phyloP scores from a whole-genome alignment of 1,284 basidiomycete species.

The Schizophyllum commune region DNA sequence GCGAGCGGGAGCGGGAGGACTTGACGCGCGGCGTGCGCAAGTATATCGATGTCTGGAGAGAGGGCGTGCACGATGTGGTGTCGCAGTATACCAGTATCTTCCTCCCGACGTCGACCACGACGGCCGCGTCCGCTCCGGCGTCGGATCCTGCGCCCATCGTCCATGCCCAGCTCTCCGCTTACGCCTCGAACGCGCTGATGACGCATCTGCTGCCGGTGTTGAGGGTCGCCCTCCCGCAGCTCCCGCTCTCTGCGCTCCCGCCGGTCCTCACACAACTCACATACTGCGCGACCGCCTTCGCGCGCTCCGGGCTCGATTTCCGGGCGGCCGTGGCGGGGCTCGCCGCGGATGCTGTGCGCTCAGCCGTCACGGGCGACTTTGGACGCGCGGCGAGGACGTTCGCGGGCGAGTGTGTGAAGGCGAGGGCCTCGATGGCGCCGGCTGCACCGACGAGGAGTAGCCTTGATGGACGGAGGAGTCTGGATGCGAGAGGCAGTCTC shows the following conservation, averaged over 20 bases:
- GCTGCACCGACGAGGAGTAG: neutral
- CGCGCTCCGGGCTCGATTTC: constrained; percentile 88
- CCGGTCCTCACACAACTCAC: constrained; percentile 87
- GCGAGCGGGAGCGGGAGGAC: constrained; percentile 56
- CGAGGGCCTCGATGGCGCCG: constrained; percentile 8
- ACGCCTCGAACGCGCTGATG: constrained; percentile 42
- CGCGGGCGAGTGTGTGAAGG: constrained; percentile 2
- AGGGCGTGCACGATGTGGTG: constrained; percentile 87
- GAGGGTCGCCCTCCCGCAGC: constrained; percentile 43
- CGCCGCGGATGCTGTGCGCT: constrained; percentile 55
- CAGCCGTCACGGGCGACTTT: constrained; percentile 42
- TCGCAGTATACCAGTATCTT: constrained; percentile 89
- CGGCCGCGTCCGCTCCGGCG: constrained; percentile 9
- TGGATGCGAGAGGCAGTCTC: constrained; percentile 3
- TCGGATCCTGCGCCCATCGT: constrained; percentile 19
- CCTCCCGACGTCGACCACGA: constrained; percentile 29
- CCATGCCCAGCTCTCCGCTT: constrained; percentile 46
- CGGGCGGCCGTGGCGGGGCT: constrained; percentile 54
- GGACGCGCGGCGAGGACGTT: constrained; percentile 22
- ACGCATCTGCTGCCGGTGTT: constrained; percentile 56
- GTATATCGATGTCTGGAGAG: constrained; percentile 88
- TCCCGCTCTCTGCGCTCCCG: constrained; percentile 57
- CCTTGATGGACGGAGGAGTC: constrained; percentile 1
- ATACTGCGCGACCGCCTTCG: constrained; percentile 88
- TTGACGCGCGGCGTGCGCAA: constrained; percentile 73